phyloP scores from a whole-genome alignment of 495 filamentous ascomycete species.

The Penicillium tannophilum region DNA sequence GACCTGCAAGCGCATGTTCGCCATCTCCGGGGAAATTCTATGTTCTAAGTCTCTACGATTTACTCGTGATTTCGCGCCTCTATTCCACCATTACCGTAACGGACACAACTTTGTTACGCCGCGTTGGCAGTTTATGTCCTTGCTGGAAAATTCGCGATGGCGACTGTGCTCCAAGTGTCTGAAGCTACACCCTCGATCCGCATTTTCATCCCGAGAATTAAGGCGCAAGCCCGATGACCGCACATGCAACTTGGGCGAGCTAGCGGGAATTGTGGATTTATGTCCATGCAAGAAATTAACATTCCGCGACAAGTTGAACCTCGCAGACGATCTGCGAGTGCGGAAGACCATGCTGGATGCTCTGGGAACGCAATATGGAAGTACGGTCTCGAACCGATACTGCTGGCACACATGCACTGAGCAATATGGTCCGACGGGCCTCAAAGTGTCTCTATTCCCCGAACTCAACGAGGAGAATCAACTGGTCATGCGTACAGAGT shows the following conservation, averaged over 20 bases:
- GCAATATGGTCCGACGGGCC: constrained; percentile 41
- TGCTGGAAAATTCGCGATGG: constrained; percentile 45
- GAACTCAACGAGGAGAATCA: constrained; percentile 38
- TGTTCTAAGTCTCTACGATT: constrained; percentile 43
- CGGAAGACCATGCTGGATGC: constrained; percentile 33
- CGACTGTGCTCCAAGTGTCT: constrained; percentile 47
- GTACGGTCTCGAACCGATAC: constrained; percentile 34
- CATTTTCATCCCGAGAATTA: constrained; percentile 41
- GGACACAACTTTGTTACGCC: constrained; percentile 43
- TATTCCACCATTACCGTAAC: constrained; percentile 50
- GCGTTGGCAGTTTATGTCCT: constrained; percentile 45
- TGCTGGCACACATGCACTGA: constrained; percentile 51
- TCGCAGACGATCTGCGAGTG: constrained; percentile 37
- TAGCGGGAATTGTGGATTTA: constrained; percentile 47
- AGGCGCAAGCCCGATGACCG: constrained; percentile 40
- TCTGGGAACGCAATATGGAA: constrained; percentile 36
- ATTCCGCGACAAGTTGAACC: constrained; percentile 44
- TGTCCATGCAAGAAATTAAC: constrained; percentile 53
- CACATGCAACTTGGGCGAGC: constrained; percentile 41
- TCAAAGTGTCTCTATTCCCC: constrained; percentile 43
- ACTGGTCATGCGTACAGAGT: constrained; percentile 44
- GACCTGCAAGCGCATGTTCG: constrained; percentile 47
- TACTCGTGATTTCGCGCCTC: constrained; percentile 46
- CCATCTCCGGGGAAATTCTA: constrained; percentile 40
- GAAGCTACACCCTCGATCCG: constrained; percentile 44